Evolutionary conservation across 306 rosid genomes (phyloP), one percentile per base, ranked within the genome.

Genomic region (Adenanthera pavonina): DNA sequence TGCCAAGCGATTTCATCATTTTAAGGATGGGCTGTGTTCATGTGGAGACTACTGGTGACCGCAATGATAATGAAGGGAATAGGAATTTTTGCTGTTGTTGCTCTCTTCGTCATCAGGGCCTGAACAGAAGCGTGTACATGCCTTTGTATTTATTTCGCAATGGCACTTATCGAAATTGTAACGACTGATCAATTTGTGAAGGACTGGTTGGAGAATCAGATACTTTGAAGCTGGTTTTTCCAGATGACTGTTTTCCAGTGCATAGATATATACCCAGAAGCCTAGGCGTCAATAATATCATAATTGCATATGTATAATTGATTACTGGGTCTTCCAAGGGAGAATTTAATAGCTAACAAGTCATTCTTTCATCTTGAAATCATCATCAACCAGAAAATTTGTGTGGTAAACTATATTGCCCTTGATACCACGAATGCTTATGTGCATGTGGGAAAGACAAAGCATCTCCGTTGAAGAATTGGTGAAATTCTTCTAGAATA

Each of bases 1-100:
- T 76, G 87, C 91, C 47, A 92, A 92, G 85, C 83, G 94, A 36
- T 92, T 92, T 86, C 97, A 91, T 85, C 94, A 91, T 88, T 93
- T 93, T 74, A 93, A 82, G 83, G 81, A 87, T 13, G 95, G 95
- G 6, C 48, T 80, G 69, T 93, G 95, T 75, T 86, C 95, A 13
- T 91, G 97, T 67, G 90, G 94, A 36, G 97, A 88, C 76, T 93
- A 87, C 79, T 88, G 94, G 94, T 89, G 88, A 89, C 43, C 46
- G 59, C 36, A 56, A 15, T 35, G 84, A 85, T 70, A 80, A 80
- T 20, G 67, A 74, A 43, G 74, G 80, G 67, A 71, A 67, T 72
- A 74, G 48, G 72, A 46, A 88, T 60, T 25, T 47, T 56, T 60
- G 15, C 35, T 59, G 36, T 47, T 60, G 76, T 20, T 52, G 53